phyloP scores from a whole-genome alignment of 2,329 filamentous ascomycete species.

The Sporothrix schenckii region DNA sequence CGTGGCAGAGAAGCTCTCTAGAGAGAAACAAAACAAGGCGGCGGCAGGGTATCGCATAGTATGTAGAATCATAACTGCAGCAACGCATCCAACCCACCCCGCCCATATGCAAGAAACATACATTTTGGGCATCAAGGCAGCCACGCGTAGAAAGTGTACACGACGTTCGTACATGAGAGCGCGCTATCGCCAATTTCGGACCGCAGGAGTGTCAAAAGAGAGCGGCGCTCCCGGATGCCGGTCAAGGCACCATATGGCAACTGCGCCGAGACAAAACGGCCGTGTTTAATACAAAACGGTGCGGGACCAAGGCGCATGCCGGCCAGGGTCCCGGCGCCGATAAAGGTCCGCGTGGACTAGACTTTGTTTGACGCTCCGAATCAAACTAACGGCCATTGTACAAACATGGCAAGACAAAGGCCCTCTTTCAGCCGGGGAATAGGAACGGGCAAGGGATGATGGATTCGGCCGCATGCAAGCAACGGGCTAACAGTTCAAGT shows the following conservation, averaged over 20 bases:
- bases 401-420: neutral
- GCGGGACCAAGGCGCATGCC: neutral
- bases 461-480: slow-evolving; percentile 13
- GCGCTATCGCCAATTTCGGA: neutral
- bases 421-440: neutral
- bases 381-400: neutral
- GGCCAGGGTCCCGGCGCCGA: neutral
- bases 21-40: no score
- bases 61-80: neutral
- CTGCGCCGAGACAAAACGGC: neutral
- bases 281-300: neutral
- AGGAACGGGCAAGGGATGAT: neutral
- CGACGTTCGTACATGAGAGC: neutral
- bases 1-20: slow-evolving; percentile 2
- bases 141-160: neutral
- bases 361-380: neutral
- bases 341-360: neutral
- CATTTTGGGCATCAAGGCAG: slow-evolving; percentile 26
- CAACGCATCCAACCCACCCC: neutral
- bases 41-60: neutral
- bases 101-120: slow-evolving; percentile 12
- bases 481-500: neutral
- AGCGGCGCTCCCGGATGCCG: neutral
- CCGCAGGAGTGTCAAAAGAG: neutral
- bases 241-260: neutral